Evolutionary conservation across 2,329 filamentous ascomycete genomes (phyloP), one percentile per base, ranked within the genome.

Genomic region (Lasiodiplodia hormozganensis): DNA sequence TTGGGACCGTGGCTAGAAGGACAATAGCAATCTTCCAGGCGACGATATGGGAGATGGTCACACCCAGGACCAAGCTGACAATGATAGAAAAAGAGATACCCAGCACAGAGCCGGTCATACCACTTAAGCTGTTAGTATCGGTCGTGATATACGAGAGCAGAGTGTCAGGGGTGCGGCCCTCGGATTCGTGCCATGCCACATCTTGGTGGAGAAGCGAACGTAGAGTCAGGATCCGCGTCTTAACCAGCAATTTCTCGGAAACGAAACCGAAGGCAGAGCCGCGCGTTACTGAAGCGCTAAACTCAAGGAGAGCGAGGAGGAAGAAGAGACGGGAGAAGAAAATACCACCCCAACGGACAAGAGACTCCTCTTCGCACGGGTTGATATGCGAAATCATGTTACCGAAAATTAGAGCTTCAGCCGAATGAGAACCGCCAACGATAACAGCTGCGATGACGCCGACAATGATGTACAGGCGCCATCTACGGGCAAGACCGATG

Each of bases 11-110:
- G 2, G 92, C 85, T 66, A 92, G 91, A 73, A 92, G 94, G 28
- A 97, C 93, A 0, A 97, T 85, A 8, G 92, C 91, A 25, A 97
- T 84, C 79, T 96, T 96, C 94, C 94, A 97, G 2, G 92, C 93
- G 67, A 96, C 51, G 34, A 65, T 43, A 51, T 65, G 62, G 21
- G 90, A 69, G 36, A 65, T 43, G 51, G 51, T 65, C 4, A 65
- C 36, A 5, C 51, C 51, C 11, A 56, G 7, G 10, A 65, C 16
- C 16, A 91, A 85, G 75, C 89, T 90, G 67, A 90, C 83, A 3
- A 83, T 71, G 25, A 89, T 87, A 1, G 88, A 87, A 64, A 90
- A 85, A 52, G 89, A 79, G 0, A 86, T 88, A 7, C 89, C 88
- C 64, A 90, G 53, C 14, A 65, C 62, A 21, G 51, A 43, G 14